Evolutionary conservation across 2,329 filamentous ascomycete genomes (phyloP).

Genomic region (Xylariaceae sp.): DNA sequence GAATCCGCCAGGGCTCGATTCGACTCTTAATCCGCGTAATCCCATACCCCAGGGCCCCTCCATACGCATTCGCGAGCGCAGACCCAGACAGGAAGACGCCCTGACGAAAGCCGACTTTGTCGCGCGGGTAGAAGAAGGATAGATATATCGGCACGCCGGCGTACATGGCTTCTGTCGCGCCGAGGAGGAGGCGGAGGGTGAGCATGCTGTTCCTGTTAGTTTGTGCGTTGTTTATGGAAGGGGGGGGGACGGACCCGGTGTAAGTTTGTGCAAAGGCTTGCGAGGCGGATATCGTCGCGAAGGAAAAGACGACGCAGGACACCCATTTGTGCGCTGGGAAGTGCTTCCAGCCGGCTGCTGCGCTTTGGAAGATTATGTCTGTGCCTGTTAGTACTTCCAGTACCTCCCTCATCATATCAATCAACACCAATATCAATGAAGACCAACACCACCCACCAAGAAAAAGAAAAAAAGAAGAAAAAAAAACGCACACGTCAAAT

Average conservation of each 20-base stretch:
- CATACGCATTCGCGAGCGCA: conserved; percentile 36
- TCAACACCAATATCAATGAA: too few relatives aligned
- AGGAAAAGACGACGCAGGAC: conserved; percentile 39
- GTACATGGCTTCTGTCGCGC: conserved; percentile 37
- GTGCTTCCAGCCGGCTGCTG: conserved; percentile 19
- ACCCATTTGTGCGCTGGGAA: conserved; percentile 35
- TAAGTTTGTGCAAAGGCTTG: conserved; percentile 37
- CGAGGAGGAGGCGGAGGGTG: conserved; percentile 39
- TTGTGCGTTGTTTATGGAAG: too few relatives aligned
- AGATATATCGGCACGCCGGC: conserved; percentile 39
- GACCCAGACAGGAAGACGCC: conserved; percentile 48
- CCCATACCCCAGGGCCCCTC: conserved; percentile 36
- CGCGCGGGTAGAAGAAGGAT: conserved; percentile 54
- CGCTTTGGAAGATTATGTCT: conserved; percentile 20
- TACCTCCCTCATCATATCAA: too few relatives aligned
- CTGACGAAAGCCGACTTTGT: conserved; percentile 50
- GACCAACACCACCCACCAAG: too few relatives aligned
- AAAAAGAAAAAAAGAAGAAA: too few relatives aligned
- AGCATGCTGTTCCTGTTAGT: conserved; percentile 24
- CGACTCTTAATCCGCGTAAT: conserved; percentile 31
- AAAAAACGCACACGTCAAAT: conserved; percentile 17
- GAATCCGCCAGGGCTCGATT: conserved; percentile 34
- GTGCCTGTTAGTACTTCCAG: not conserved
- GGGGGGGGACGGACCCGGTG: conserved; percentile 26
- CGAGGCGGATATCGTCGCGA: conserved; percentile 40